These are phyloP conservation scores for Myxozyma vanderwaltii DNA, from an alignment of 805 yeast genomes.

Conservation along the genomic window DNA sequence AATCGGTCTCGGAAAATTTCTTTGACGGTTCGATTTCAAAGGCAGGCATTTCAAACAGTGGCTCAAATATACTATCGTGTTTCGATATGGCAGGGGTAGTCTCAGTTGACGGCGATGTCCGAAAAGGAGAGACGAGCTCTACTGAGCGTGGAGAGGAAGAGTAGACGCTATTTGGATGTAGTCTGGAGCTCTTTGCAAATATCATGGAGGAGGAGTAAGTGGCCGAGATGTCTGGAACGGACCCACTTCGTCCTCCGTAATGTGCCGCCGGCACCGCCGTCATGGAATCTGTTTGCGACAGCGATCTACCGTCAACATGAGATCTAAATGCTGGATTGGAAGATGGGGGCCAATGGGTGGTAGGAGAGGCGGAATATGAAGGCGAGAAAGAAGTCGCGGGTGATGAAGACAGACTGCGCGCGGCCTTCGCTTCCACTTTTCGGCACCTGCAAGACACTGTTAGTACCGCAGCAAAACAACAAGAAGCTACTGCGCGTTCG, in stretches of 20 bases:
- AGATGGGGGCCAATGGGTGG: neutral
- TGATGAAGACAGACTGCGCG: neutral
- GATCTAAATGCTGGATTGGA: neutral
- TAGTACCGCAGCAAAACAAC: neutral
- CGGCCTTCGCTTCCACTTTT: conserved; percentile 8
- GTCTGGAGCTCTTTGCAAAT: conserved; percentile 13
- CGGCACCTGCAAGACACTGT: conserved; percentile 9
- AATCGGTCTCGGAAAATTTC: neutral
- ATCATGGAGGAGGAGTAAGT: conserved; percentile 2
- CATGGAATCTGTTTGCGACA: neutral
- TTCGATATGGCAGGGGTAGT: neutral
- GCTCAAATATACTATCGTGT: neutral
- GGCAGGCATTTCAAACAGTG: conserved; percentile 16
- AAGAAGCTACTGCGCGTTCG: neutral
- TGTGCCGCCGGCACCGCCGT: neutral
- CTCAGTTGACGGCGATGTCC: conserved; percentile 1
- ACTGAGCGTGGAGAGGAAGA: conserved; percentile 25
- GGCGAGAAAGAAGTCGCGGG: neutral
- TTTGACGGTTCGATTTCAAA: conserved; percentile 3
- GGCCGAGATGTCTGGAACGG: neutral
- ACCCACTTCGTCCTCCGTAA: neutral
- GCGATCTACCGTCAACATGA: neutral
- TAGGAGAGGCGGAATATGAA: neutral
- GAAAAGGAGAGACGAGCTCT: conserved; percentile 17
- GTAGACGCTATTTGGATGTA: conserved; percentile 17